Conservation (phyloP, 2,329 filamentous ascomycete genomes). For the Fusarium heterosporum region DNA sequence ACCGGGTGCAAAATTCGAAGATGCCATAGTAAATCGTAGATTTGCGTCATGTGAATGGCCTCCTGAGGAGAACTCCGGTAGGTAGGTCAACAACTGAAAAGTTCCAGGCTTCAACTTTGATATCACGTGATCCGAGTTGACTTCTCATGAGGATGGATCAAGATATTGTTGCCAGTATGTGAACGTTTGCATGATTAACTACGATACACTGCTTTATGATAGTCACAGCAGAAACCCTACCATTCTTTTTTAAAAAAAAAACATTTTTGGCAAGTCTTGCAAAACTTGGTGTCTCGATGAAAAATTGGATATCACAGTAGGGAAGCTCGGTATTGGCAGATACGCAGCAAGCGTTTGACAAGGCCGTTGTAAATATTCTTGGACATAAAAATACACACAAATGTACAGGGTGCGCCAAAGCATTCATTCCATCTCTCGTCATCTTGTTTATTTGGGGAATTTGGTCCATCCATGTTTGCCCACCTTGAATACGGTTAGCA, state of each 20-base stretch:
- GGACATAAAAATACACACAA: conserved; percentile 51
- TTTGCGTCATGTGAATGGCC: neutral
- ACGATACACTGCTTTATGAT: neutral
- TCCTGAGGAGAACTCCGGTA: neutral
- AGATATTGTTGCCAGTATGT: neutral
- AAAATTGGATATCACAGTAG: conserved; percentile 2
- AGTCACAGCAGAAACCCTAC: neutral
- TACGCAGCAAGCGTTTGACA: conserved; percentile 18
- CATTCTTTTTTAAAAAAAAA: no score
- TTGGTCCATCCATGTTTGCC: conserved; percentile 68
- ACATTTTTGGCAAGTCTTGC: neutral
- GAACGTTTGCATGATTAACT: neutral
- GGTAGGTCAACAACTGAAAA: neutral
- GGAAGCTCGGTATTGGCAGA: neutral
- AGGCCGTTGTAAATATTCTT: conserved; percentile 36
- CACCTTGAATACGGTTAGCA: conserved; percentile 59
- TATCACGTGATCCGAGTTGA: conserved; percentile 42
- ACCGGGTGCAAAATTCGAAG: conserved; percentile 13
- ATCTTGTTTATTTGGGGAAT: conserved; percentile 64
- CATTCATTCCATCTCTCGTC: conserved; percentile 35
- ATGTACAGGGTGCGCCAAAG: conserved; percentile 47
- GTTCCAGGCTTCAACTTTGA: conserved; percentile 11
- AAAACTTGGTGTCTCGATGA: neutral
- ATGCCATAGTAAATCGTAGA: conserved; percentile 12
- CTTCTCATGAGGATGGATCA: neutral